Base-by-base conservation (phyloP, 2,329 filamentous ascomycete genomes). In the Moelleriella libera region DNA sequence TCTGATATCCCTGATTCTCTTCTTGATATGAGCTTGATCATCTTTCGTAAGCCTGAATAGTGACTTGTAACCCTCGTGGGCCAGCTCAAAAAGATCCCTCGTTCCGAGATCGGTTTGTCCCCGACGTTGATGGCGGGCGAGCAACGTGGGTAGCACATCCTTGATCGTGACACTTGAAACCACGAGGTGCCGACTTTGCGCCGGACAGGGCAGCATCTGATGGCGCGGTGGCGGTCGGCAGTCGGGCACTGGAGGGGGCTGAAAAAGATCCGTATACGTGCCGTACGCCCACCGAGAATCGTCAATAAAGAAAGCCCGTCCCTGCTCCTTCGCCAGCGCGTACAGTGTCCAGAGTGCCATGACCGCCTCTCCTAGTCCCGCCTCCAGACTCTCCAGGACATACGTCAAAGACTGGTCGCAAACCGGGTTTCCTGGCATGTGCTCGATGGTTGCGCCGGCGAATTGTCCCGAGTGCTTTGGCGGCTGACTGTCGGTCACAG, bases 281-380 rank as follows among this genome's bases (percentile, higher is more conserved):
- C 88, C 88, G 56, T 92, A 92, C 1, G 83, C 81, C 82, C 88
- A 94, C 53, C 82, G 74, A 6, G 83, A 79, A 63, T 94, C 88
- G 56, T 94, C 86, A 52, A 94, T 71, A 66, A 94, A 94, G 63
- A 94, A 94, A 1, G 79, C 72, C 29, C 87, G 72, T 11, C 76
- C 77, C 60, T 94, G 84, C 50, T 80, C 75, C 58, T 82, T 72
- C 2, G 88, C 86, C 47, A 94, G 66, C 4, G 85, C 85, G 59
- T 92, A 94, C 30, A 86, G 82, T 56, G 83, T 83, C 87, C 88
- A 95, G 48, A 94, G 60, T 58, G 82, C 75, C 74, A 94, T 80
- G 50, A 95, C 64, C 1, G 83, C 80, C 53, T 78, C 80, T 5
- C 88, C 88, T 8, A 94, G 69, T 3, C 88, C 88, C 2, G 85